A percentile compares a stretch with the other conserved stretches of the same genome.
phyloP scores from a whole-genome alignment of 345 rosid species.

The Eucalyptus cloeziana region DNA sequence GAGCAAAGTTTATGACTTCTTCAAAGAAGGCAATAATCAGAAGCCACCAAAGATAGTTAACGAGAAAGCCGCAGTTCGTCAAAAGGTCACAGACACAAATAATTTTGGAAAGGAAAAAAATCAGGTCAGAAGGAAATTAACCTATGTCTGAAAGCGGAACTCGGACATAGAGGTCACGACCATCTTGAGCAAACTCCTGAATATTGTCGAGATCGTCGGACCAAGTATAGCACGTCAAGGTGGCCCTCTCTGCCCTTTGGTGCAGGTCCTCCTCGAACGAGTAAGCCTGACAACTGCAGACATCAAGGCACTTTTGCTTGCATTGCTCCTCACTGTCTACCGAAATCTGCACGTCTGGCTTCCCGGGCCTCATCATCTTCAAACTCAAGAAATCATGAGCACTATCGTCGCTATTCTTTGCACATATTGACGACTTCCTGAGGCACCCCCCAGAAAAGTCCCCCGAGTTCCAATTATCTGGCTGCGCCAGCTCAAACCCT shows the following conservation, averaged over 20 bases:
- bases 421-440: neutral
- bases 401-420: neutral
- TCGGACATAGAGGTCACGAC: too few relatives aligned
- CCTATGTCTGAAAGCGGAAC: too few relatives aligned
- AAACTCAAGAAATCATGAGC: neutral
- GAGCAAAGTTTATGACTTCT: neutral
- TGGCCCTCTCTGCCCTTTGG: too few relatives aligned
- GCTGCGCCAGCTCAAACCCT: conserved; percentile 7
- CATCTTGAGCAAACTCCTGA: neutral
- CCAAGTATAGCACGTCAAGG: conserved; percentile 13
- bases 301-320: too few relatives aligned
- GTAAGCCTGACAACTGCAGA: conserved; percentile 16
- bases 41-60: too few relatives aligned
- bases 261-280: neutral
- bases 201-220: neutral
- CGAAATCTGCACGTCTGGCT: neutral
- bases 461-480: conserved; percentile 2
- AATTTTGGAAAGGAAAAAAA: neutral
- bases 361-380: neutral
- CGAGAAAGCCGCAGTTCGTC: too few relatives aligned
- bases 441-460: neutral
- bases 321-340: neutral
- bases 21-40: too few relatives aligned
- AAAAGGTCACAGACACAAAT: too few relatives aligned
- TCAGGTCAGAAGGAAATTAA: too few relatives aligned